Evolutionary conservation across 2,329 filamentous ascomycete species (phyloP).

Genomic region (Penicillium corylophilum): DNA sequence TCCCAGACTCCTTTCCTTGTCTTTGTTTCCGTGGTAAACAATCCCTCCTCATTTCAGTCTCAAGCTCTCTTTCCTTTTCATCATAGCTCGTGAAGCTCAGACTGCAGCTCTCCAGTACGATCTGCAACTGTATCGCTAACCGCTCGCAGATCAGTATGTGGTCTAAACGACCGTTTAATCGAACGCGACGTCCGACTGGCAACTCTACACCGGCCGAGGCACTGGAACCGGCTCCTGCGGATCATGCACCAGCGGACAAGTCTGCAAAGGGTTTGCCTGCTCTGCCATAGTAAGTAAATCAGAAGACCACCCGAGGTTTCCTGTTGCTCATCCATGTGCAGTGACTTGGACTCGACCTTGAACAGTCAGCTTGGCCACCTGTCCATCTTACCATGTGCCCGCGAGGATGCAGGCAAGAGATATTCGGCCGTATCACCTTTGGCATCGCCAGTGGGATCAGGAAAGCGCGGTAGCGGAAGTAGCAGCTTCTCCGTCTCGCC

Average conservation of each 20-base stretch:
- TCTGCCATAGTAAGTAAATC: slow-evolving; percentile 23
- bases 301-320: neutral
- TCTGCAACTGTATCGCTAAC: neutral
- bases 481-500: slow-evolving; percentile 24
- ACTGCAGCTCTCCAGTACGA: neutral
- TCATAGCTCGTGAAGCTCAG: neutral
- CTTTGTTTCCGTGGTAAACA: slow-evolving; percentile 4
- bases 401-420: slow-evolving; percentile 6
- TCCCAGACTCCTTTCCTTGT: neutral
- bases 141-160: slow-evolving; percentile 48
- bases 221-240: slow-evolving; percentile 42
- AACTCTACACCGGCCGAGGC: slow-evolving; percentile 48
- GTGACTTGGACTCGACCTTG: slow-evolving; percentile 10
- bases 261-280: slow-evolving; percentile 31
- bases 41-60: neutral
- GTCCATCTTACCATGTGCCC: neutral
- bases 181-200: slow-evolving; percentile 47
- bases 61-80: neutral
- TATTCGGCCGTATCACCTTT: slow-evolving; percentile 17
- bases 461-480: slow-evolving; percentile 16
- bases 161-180: slow-evolving; percentile 51
- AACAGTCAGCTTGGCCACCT: neutral
- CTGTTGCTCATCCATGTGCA: slow-evolving; percentile 5
- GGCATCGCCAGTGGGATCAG: slow-evolving; percentile 11
- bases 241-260: slow-evolving; percentile 27